phyloP scores from a whole-genome alignment of 2,329 filamentous ascomycete genomes.

The Microdochium trichocladiopsis region DNA sequence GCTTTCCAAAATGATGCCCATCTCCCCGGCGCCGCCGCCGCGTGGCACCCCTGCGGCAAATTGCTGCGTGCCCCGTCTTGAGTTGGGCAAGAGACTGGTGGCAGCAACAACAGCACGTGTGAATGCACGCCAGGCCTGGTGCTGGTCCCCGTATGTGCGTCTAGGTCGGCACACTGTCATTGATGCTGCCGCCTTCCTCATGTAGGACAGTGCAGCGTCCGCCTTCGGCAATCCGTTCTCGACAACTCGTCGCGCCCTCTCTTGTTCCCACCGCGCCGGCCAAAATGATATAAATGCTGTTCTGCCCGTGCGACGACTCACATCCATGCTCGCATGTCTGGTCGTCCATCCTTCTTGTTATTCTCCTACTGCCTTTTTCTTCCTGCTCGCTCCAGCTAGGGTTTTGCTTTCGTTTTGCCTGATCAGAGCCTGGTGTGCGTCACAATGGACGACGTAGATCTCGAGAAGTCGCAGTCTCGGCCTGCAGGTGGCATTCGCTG shows the following conservation, averaged over 20 bases:
- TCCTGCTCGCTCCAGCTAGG: background rate
- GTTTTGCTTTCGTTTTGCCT: background rate
- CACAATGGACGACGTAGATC: background rate
- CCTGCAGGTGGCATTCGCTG: conserved; percentile 20
- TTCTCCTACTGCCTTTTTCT: background rate
- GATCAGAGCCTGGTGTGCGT: background rate
- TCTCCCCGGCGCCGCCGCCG: background rate
- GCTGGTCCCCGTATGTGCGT: background rate
- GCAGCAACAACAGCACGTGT: too few relatives aligned
- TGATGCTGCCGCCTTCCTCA: background rate
- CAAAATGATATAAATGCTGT: background rate
- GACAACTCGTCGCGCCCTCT: background rate
- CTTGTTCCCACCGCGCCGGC: background rate
- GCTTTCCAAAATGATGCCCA: too few relatives aligned
- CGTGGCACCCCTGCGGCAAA: background rate
- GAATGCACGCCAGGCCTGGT: background rate
- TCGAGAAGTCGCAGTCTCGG: background rate
- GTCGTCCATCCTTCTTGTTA: background rate
- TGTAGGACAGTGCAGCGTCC: background rate
- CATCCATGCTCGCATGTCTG: too few relatives aligned
- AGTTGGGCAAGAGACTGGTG: too few relatives aligned
- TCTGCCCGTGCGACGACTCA: background rate
- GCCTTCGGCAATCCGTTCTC: background rate
- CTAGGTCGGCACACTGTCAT: background rate
- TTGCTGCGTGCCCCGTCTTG: too few relatives aligned